Conservation (phyloP, 176 grass and related monocot genomes). For the Paspalum vaginatum region DNA sequence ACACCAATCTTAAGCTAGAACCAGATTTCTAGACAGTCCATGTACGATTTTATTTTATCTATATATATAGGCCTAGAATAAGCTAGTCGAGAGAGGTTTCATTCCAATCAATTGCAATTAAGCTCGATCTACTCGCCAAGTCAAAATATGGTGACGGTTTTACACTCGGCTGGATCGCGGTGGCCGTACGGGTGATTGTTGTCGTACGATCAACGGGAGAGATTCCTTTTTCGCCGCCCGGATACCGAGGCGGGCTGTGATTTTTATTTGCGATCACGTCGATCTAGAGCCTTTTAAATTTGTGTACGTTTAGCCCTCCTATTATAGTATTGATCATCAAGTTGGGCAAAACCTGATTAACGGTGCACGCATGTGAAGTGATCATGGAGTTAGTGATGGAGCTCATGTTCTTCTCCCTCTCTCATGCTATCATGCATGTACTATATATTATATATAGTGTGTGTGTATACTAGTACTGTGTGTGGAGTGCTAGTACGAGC, state of each 20-base stretch:
- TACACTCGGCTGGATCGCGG: conserved; percentile 4
- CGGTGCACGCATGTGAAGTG: conserved; percentile 34
- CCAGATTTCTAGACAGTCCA: background rate
- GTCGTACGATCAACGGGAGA: conserved; percentile 34
- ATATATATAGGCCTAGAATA: too few species aligned
- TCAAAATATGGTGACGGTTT: conserved; percentile 17
- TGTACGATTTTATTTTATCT: too few species aligned
- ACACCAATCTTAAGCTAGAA: too few species aligned
- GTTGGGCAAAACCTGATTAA: background rate
- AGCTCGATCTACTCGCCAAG: conserved; percentile 7
- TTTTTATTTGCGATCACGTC: conserved; percentile 6
- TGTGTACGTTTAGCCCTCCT: too few species aligned
- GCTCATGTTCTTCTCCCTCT: too few species aligned
- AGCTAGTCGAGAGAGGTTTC: background rate
- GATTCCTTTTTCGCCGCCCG: background rate
- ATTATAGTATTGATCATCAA: too few species aligned
- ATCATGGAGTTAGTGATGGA: conserved; percentile 30
- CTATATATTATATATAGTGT: too few species aligned
- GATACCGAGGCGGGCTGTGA: background rate
- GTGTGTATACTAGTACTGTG: too few species aligned
- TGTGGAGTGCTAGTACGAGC: too few species aligned
- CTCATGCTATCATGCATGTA: too few species aligned
- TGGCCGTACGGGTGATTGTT: conserved; percentile 16
- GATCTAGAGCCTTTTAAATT: too few species aligned
- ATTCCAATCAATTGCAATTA: background rate